A percentile compares a stretch with the other conserved stretches of the same genome.
Conservation (phyloP, 768 basidiomycete species). For the Lactarius vividus region DNA sequence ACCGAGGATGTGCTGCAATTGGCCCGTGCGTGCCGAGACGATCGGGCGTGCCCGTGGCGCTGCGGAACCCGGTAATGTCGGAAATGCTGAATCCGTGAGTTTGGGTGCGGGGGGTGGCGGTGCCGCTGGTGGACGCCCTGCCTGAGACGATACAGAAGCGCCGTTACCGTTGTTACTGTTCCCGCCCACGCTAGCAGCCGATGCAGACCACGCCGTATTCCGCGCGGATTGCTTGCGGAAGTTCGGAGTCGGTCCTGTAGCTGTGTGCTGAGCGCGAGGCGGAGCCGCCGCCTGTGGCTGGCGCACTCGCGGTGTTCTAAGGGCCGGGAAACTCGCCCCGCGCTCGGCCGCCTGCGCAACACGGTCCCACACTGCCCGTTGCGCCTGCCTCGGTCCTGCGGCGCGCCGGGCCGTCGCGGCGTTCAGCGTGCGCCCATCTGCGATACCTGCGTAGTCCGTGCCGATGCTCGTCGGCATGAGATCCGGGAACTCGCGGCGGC, state of each 20-base stretch:
- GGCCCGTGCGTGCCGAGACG: slow-evolving; percentile 58
- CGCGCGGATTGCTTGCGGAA: slow-evolving; percentile 32
- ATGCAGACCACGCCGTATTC: slow-evolving; percentile 29
- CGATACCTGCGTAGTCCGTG: slow-evolving; percentile 72
- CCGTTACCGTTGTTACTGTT: slow-evolving; percentile 12
- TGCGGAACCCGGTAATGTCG: slow-evolving; percentile 56
- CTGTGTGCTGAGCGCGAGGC: slow-evolving; percentile 34
- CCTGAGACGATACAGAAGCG: slow-evolving; percentile 6
- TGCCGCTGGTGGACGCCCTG: slow-evolving; percentile 12
- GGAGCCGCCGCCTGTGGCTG: slow-evolving; percentile 27
- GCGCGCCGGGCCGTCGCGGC: slow-evolving; percentile 67
- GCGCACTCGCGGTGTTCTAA: slow-evolving; percentile 26
- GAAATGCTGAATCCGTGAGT: slow-evolving; percentile 60
- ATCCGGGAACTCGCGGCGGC: slow-evolving; percentile 84
- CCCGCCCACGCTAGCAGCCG: slow-evolving; percentile 29
- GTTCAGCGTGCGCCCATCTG: slow-evolving; percentile 79
- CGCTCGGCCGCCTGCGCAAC: slow-evolving; percentile 76
- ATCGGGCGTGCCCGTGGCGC: slow-evolving; percentile 41
- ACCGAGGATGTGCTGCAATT: slow-evolving; percentile 65
- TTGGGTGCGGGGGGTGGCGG: slow-evolving; percentile 40
- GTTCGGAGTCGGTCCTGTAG: slow-evolving; percentile 35
- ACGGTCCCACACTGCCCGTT: slow-evolving; percentile 78
- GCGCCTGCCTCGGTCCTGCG: slow-evolving; percentile 44
- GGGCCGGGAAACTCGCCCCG: slow-evolving; percentile 34
- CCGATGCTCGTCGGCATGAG: slow-evolving; percentile 57